These are phyloP conservation scores for Fusarium coicis DNA, from an alignment of 2,329 filamentous ascomycete species.

Conservation along the genomic window DNA sequence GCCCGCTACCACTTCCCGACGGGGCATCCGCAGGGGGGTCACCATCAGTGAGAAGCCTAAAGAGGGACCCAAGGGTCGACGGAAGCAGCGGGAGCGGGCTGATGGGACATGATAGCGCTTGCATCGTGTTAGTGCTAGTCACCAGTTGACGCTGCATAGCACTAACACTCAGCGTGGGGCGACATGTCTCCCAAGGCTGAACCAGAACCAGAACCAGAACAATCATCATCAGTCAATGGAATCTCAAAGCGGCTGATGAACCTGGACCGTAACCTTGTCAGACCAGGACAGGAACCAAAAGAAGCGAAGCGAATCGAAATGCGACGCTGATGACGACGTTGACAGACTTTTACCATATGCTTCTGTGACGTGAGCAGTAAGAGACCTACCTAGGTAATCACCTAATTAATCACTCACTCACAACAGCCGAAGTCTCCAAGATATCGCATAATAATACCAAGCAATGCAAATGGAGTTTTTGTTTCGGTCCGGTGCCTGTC, in stretches of 20 bases:
- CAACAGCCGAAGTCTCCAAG: background rate
- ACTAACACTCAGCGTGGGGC: conserved; percentile 27
- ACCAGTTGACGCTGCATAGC: background rate
- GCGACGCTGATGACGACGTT: conserved; percentile 3
- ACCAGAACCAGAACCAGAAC: background rate
- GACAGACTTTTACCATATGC: background rate
- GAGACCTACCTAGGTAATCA: background rate
- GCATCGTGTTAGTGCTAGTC: conserved; percentile 18
- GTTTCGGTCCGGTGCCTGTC: conserved; percentile 28
- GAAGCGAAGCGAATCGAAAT: conserved; percentile 1
- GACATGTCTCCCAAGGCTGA: conserved; percentile 28
- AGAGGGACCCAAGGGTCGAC: conserved; percentile 12
- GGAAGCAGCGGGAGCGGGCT: conserved; percentile 28
- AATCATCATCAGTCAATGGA: conserved; percentile 6
- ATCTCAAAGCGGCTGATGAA: conserved; percentile 20
- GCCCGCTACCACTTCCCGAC: background rate
- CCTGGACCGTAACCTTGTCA: background rate
- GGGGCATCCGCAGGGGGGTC: background rate
- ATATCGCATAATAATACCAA: background rate
- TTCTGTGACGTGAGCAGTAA: conserved; percentile 17
- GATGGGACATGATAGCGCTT: conserved; percentile 4
- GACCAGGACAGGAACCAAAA: conserved; percentile 18
- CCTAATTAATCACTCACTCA: background rate
- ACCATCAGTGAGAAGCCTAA: conserved; percentile 6
- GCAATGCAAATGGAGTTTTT: background rate